Conservation (phyloP, 2,329 filamentous ascomycete species). For the Pseudocercospora fijiensis region DNA sequence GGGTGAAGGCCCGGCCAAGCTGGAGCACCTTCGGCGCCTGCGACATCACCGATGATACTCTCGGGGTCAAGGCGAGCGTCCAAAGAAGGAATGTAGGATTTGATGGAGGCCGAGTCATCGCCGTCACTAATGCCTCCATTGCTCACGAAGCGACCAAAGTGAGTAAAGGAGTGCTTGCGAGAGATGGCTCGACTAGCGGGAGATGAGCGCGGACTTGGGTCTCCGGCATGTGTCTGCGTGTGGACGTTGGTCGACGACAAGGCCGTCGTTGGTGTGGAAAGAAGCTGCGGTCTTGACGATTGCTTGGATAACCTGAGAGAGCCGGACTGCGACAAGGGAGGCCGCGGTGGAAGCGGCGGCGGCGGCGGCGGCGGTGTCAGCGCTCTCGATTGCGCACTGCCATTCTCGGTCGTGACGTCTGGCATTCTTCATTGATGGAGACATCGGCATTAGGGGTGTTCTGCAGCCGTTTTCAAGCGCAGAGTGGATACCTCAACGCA, state of each 20-base stretch:
- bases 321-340: conserved; percentile 26
- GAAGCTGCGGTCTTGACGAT: conserved; percentile 43
- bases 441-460: not conserved
- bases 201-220: conserved; percentile 28
- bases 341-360: conserved; percentile 42
- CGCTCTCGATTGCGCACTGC: conserved; percentile 32
- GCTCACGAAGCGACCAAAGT: conserved; percentile 46
- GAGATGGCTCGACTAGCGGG: conserved; percentile 38
- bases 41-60: conserved; percentile 73
- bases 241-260: conserved; percentile 79
- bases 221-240: conserved; percentile 68
- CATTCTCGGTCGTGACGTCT: not conserved
- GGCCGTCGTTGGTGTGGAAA: conserved; percentile 76
- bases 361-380: conserved; percentile 40
- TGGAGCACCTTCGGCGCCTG: conserved; percentile 62
- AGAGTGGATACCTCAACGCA: too few species aligned
- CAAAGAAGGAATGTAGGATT: conserved; percentile 64
- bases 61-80: conserved; percentile 70
- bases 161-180: conserved; percentile 41
- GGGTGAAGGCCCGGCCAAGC: conserved; percentile 69
- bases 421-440: conserved; percentile 25
- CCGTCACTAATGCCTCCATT: conserved; percentile 53
- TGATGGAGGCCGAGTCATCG: conserved; percentile 65
- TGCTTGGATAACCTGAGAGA: conserved; percentile 39
- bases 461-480: too few species aligned